Evolutionary conservation across 1,139 yeast species (phyloP).

Genomic region (Candida smagusa): DNA sequence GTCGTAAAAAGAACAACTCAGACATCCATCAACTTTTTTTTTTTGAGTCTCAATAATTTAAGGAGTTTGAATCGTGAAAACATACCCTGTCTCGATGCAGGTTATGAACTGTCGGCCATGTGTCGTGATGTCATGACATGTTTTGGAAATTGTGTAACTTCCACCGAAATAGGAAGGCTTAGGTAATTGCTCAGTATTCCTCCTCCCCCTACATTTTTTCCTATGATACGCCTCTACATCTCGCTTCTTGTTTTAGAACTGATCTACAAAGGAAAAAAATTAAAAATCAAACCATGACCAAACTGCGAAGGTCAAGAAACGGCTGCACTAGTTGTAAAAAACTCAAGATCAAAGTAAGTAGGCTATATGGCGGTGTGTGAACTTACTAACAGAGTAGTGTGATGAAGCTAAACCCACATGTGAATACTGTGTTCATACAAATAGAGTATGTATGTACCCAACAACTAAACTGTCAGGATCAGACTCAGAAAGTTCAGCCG

Average conservation of each 20-base stretch:
- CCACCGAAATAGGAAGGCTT: no score
- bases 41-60: no score
- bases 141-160: no score
- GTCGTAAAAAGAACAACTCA: slow-evolving; percentile 46
- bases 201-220: no score
- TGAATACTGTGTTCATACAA: slow-evolving; percentile 37
- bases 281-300: background rate
- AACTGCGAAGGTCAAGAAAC: slow-evolving; percentile 20
- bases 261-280: no score
- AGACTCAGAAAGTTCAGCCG: no score
- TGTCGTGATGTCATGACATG: background rate
- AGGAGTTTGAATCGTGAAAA: no score
- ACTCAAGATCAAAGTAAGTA: slow-evolving; percentile 27
- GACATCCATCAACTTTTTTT: slow-evolving; percentile 19
- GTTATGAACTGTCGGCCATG: background rate
- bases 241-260: no score
- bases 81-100: background rate
- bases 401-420: slow-evolving; percentile 33
- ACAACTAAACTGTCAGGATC: background rate
- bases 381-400: slow-evolving; percentile 21
- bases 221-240: no score
- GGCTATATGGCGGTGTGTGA: background rate
- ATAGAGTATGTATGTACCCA: slow-evolving; percentile 28
- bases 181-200: no score
- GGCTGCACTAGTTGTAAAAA: slow-evolving; percentile 33